Percentiles rank a stretch among this genome's conserved stretches.
Evolutionary conservation across 805 yeast genomes (phyloP).

Genomic region (Lipomyces yamadae): DNA sequence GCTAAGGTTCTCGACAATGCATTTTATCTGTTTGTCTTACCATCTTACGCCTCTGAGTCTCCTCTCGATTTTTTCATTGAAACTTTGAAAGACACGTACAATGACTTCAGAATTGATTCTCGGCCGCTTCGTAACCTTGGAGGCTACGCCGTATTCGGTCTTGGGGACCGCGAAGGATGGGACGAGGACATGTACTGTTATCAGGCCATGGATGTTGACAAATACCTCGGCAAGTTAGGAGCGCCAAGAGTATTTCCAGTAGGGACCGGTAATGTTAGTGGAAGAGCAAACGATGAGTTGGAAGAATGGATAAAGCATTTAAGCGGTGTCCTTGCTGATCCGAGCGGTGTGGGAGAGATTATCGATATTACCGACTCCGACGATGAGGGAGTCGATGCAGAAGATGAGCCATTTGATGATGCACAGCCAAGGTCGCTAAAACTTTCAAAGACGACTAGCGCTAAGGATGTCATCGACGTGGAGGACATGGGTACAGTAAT

Average conservation of each 20-base stretch:
- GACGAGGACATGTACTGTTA: slow-evolving; percentile 76
- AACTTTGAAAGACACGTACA: slow-evolving; percentile 75
- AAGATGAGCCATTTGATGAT: slow-evolving; percentile 42
- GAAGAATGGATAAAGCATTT: slow-evolving; percentile 71
- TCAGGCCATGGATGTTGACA: slow-evolving; percentile 77
- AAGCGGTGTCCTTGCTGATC: slow-evolving; percentile 64
- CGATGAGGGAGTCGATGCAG: slow-evolving; percentile 48
- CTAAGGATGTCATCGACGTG: slow-evolving; percentile 68
- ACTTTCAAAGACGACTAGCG: slow-evolving; percentile 42
- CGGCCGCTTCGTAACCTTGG: slow-evolving; percentile 69
- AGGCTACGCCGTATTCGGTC: slow-evolving; percentile 84
- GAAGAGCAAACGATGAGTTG: slow-evolving; percentile 58
- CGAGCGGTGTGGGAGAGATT: slow-evolving; percentile 59
- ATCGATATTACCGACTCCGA: slow-evolving; percentile 64
- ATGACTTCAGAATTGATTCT: slow-evolving; percentile 85
- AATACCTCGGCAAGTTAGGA: slow-evolving; percentile 79
- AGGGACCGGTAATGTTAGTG: slow-evolving; percentile 82
- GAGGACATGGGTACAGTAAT: slow-evolving; percentile 82
- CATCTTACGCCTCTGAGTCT: slow-evolving; percentile 90
- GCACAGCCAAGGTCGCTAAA: slow-evolving; percentile 22
- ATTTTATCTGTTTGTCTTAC: slow-evolving; percentile 74
- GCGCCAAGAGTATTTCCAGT: slow-evolving; percentile 81
- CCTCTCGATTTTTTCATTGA: slow-evolving; percentile 88
- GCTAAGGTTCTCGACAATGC: slow-evolving; percentile 40
- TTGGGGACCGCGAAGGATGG: slow-evolving; percentile 90